Evolutionary conservation across 441 rosid species (phyloP).

Genomic region (Populus hybrid): DNA sequence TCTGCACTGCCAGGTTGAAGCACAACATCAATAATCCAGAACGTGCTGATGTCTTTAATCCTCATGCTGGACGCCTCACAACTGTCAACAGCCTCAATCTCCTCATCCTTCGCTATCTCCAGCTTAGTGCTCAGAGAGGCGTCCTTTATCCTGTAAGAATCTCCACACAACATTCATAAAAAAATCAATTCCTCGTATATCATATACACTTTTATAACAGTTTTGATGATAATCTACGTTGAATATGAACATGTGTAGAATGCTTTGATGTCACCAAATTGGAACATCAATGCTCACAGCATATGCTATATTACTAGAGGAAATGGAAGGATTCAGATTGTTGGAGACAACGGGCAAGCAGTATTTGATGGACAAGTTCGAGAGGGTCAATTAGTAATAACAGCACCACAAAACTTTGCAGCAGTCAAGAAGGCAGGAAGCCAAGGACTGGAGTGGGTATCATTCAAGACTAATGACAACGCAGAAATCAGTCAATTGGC

Average conservation of each 20-base stretch:
- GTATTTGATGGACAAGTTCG: conserved; percentile 50
- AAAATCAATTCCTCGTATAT: background rate
- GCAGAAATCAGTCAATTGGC: conserved; percentile 49
- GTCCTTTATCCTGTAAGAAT: conserved; percentile 41
- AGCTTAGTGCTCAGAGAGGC: conserved; percentile 54
- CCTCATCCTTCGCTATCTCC: conserved; percentile 48
- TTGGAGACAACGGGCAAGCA: conserved; percentile 45
- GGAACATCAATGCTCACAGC: conserved; percentile 58
- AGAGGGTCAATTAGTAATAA: conserved; percentile 44
- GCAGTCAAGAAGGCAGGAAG: conserved; percentile 46
- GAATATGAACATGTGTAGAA: conserved; percentile 27
- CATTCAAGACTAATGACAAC: conserved; percentile 61
- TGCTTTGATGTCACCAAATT: conserved; percentile 52
- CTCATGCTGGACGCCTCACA: conserved; percentile 49
- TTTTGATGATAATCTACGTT: too few relatives aligned
- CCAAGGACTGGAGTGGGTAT: conserved; percentile 47
- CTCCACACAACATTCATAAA: background rate
- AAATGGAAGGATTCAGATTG: conserved; percentile 46
- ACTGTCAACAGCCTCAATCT: conserved; percentile 54
- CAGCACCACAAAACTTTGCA: conserved; percentile 57
- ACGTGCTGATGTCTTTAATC: conserved; percentile 56
- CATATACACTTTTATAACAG: background rate
- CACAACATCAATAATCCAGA: conserved; percentile 53
- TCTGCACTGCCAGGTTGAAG: conserved; percentile 48
- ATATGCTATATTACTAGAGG: conserved; percentile 47